Percentiles rank a stretch among this genome's conserved stretches.
Conservation (phyloP, 345 rosid species). For the Turritis glabra region DNA sequence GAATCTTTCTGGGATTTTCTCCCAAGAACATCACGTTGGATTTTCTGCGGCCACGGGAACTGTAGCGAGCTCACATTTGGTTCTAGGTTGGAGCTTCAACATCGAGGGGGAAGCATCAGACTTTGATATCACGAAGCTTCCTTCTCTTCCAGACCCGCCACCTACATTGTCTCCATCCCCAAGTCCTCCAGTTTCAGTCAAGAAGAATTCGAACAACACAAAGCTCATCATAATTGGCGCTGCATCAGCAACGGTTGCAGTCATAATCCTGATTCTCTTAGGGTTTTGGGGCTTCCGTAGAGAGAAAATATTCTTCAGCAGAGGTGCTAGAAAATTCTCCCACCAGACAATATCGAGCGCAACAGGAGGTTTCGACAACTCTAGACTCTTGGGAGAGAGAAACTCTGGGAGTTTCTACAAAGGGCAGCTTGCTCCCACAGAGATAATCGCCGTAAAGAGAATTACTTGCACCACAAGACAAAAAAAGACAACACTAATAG, state of each 20-base stretch:
- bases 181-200: neutral
- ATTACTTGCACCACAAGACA: slow-evolving; percentile 33
- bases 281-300: neutral
- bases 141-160: slow-evolving; percentile 44
- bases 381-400: slow-evolving; percentile 26
- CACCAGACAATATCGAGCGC: slow-evolving; percentile 25
- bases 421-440: slow-evolving; percentile 29
- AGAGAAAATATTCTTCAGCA: neutral
- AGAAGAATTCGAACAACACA: neutral
- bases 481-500: slow-evolving; percentile 12
- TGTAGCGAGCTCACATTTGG: slow-evolving; percentile 40
- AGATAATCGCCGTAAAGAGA: slow-evolving; percentile 28
- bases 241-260: neutral
- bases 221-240: slow-evolving; percentile 12
- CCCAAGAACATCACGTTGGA: slow-evolving; percentile 49
- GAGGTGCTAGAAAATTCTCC: slow-evolving; percentile 26
- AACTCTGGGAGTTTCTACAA: slow-evolving; percentile 27
- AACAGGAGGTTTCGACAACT: slow-evolving; percentile 18
- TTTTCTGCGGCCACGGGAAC: slow-evolving; percentile 56
- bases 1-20: slow-evolving; percentile 46
- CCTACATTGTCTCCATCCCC: slow-evolving; percentile 3
- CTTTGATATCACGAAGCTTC: slow-evolving; percentile 52
- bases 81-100: slow-evolving; percentile 69
- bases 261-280: neutral
- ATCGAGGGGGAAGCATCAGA: slow-evolving; percentile 45